Conservation (phyloP, 495 filamentous ascomycete species). For the Neurospora sp. region DNA sequence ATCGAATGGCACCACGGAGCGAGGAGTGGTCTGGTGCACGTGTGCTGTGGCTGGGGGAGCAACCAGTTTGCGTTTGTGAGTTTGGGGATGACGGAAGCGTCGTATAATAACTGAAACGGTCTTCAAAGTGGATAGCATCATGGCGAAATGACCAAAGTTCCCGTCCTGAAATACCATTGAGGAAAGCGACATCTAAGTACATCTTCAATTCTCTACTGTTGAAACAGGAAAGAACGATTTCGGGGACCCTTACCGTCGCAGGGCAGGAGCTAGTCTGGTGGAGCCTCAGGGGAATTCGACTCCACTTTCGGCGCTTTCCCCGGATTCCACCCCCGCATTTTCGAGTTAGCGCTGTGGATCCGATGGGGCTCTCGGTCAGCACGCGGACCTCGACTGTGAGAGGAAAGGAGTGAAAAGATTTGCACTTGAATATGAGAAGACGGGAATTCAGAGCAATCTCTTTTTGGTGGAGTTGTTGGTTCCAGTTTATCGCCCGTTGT, state of each 20-base stretch:
- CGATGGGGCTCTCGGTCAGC: conserved; percentile 12
- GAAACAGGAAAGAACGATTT: neutral
- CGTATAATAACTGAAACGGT: too few species aligned
- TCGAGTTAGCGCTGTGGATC: conserved; percentile 5
- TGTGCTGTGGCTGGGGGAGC: neutral
- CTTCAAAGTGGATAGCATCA: too few species aligned
- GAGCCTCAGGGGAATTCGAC: neutral
- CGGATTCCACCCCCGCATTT: conserved; percentile 18
- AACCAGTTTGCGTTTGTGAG: neutral
- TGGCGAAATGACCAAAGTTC: neutral
- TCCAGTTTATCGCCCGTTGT: neutral
- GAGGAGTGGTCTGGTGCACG: neutral
- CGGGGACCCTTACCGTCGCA: neutral
- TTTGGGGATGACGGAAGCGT: neutral
- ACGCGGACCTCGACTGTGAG: neutral
- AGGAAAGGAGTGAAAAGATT: too few species aligned
- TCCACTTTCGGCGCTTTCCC: conserved; percentile 15
- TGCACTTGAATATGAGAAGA: neutral
- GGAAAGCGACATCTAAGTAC: neutral
- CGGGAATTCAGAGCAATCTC: neutral
- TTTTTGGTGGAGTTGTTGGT: neutral
- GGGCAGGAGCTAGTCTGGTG: neutral
- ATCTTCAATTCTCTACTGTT: neutral
- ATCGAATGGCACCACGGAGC: conserved; percentile 8
- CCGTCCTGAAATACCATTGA: neutral